A percentile compares a stretch with the other conserved stretches of the same genome.
Conservation (phyloP, 1,139 yeast species). For the Chernovozyma aurita region DNA sequence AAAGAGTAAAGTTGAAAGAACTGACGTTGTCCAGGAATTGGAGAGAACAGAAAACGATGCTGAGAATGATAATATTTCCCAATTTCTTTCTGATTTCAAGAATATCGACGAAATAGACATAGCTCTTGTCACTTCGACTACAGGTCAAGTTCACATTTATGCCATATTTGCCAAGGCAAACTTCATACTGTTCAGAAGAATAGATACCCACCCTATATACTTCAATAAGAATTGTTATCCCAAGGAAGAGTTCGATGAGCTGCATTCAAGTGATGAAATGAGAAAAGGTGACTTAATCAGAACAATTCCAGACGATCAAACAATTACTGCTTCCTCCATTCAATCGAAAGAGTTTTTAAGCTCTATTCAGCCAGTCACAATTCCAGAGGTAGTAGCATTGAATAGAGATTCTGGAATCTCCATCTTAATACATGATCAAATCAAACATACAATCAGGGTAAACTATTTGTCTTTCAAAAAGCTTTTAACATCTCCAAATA, state of each 20-base stretch:
- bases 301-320: neutral
- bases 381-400: constrained; percentile 16
- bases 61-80: neutral
- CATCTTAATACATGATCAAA: constrained; percentile 35
- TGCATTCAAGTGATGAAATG: neutral
- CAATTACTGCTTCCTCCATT: neutral
- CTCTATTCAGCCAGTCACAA: constrained; percentile 18
- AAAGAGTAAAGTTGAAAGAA: neutral
- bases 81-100: neutral
- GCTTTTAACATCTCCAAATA: constrained; percentile 6
- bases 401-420: constrained; percentile 11
- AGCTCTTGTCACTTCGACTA: constrained; percentile 53
- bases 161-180: constrained; percentile 48
- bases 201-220: constrained; percentile 8
- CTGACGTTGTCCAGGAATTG: neutral
- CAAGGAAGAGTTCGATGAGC: neutral
- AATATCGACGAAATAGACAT: constrained; percentile 10
- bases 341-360: constrained; percentile 9
- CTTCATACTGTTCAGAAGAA: constrained; percentile 21
- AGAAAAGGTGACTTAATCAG: neutral
- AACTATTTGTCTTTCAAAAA: constrained; percentile 10
- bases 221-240: constrained; percentile 8
- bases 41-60: neutral
- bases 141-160: constrained; percentile 43
- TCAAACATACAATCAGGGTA: constrained; percentile 33